A percentile compares a stretch with the other conserved stretches of the same genome.
phyloP scores from a whole-genome alignment of 208 protist genomes.

The Trypanosomatidae sp. region DNA sequence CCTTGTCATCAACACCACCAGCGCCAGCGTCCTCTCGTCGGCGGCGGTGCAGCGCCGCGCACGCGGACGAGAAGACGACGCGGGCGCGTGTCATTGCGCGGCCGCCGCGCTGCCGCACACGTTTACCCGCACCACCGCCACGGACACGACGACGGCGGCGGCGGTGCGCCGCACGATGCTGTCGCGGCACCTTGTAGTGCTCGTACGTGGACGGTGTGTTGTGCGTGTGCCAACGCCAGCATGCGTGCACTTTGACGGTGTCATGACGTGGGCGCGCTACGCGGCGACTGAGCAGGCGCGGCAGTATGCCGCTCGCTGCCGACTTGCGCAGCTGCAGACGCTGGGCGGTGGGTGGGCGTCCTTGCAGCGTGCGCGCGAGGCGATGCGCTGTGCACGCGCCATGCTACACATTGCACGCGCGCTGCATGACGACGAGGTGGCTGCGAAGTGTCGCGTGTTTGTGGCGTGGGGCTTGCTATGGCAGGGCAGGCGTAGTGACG shows the following conservation, averaged over 20 bases:
- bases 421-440: slow-evolving; percentile 22
- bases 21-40: too few relatives aligned
- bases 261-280: slow-evolving; percentile 17
- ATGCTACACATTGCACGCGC: slow-evolving; percentile 19
- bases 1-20: too few relatives aligned
- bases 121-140: background rate
- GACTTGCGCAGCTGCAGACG: slow-evolving; percentile 47
- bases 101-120: too few relatives aligned
- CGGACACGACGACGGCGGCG: too few relatives aligned
- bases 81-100: too few relatives aligned
- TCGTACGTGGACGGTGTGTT: background rate
- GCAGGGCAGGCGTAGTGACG: slow-evolving; percentile 19
- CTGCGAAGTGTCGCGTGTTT: slow-evolving; percentile 47
- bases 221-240: slow-evolving; percentile 25
- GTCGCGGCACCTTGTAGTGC: background rate
- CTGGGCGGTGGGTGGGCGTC: slow-evolving; percentile 70
- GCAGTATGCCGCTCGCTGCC: slow-evolving; percentile 23
- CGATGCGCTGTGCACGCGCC: slow-evolving; percentile 32
- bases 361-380: slow-evolving; percentile 34
- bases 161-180: background rate
- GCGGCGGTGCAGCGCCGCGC: too few relatives aligned
- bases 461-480: slow-evolving; percentile 61
- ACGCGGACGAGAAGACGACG: too few relatives aligned
- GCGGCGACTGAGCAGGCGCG: slow-evolving; percentile 24
- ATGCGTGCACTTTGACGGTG: slow-evolving; percentile 16